A percentile compares a stretch with the other conserved stretches of the same genome.
Conservation (phyloP, 208 protist genomes). For the Trypanosoma conorhini region DNA sequence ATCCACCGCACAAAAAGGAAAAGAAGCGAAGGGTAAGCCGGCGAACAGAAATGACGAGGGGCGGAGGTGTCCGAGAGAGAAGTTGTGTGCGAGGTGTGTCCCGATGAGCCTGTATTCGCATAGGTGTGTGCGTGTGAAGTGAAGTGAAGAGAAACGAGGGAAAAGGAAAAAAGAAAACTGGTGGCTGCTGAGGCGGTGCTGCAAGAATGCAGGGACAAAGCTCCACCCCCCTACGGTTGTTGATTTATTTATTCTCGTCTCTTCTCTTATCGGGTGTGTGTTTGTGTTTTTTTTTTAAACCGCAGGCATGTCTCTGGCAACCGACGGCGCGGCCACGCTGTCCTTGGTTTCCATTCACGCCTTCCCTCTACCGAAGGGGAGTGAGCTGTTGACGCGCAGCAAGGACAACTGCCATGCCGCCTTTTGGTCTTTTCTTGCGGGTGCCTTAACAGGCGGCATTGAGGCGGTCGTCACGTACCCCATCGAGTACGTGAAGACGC, state of each 20-base stretch:
- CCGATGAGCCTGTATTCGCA: no score
- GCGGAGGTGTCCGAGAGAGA: neutral
- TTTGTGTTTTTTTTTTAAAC: neutral
- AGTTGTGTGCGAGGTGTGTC: neutral
- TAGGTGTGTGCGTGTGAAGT: no score
- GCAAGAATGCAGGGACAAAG: neutral
- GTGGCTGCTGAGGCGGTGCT: no score
- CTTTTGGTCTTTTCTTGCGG: constrained; percentile 29
- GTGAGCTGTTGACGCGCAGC: neutral
- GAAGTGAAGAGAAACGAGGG: neutral
- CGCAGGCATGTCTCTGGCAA: neutral
- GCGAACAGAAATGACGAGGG: neutral
- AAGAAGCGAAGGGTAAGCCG: neutral
- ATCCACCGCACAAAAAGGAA: neutral
- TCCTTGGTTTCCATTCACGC: neutral
- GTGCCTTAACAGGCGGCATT: constrained; percentile 28
- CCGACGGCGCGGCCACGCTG: no score
- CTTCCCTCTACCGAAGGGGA: neutral
- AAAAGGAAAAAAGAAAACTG: neutral
- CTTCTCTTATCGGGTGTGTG: neutral
- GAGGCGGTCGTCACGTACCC: constrained; percentile 33
- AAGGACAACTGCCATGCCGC: neutral
- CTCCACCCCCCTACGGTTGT: neutral
- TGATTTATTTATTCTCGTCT: neutral
- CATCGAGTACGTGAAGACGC: constrained; percentile 35